A percentile compares a stretch with the other conserved stretches of the same genome.
Evolutionary conservation across 495 filamentous ascomycete species (phyloP).

Genomic region (Podospora fimiseda): DNA sequence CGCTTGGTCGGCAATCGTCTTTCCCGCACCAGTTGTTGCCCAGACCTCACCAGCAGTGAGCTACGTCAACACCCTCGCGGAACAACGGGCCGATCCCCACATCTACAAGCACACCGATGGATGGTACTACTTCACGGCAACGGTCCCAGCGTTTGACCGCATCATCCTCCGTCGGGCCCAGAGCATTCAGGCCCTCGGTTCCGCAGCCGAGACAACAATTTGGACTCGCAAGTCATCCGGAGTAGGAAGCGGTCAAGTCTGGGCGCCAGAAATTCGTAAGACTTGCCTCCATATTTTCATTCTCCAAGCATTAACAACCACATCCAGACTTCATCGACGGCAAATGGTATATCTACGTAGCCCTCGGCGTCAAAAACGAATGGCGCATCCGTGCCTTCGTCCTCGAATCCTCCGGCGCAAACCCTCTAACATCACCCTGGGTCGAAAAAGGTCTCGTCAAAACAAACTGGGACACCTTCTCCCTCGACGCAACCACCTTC

Average conservation of each 20-base stretch:
- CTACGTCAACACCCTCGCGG: constrained; percentile 21
- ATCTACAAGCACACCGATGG: constrained; percentile 42
- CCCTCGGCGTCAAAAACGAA: constrained; percentile 21
- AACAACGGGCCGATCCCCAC: constrained; percentile 25
- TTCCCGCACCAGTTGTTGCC: background rate
- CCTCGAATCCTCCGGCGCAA: constrained; percentile 21
- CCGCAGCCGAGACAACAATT: constrained; percentile 28
- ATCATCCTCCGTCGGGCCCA: constrained; percentile 44
- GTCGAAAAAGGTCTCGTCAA: constrained; percentile 21
- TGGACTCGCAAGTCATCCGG: constrained; percentile 34
- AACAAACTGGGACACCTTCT: constrained; percentile 28
- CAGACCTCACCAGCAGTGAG: constrained; percentile 13
- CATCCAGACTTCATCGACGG: constrained; percentile 34
- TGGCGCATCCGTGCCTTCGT: constrained; percentile 27
- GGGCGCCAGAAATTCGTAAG: constrained; percentile 48
- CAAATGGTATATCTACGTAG: constrained; percentile 44
- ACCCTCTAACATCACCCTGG: constrained; percentile 21
- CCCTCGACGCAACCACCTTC: constrained; percentile 22
- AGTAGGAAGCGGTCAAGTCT: constrained; percentile 48
- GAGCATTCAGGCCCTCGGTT: constrained; percentile 44
- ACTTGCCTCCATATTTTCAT: background rate
- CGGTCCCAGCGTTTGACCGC: constrained; percentile 41
- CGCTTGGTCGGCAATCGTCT: background rate
- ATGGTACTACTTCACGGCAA: constrained; percentile 46
- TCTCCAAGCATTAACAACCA: background rate